Percentiles rank a stretch among this genome's conserved stretches.
Evolutionary conservation across 306 rosid species (phyloP).

Genomic region (Acacia acuminata): DNA sequence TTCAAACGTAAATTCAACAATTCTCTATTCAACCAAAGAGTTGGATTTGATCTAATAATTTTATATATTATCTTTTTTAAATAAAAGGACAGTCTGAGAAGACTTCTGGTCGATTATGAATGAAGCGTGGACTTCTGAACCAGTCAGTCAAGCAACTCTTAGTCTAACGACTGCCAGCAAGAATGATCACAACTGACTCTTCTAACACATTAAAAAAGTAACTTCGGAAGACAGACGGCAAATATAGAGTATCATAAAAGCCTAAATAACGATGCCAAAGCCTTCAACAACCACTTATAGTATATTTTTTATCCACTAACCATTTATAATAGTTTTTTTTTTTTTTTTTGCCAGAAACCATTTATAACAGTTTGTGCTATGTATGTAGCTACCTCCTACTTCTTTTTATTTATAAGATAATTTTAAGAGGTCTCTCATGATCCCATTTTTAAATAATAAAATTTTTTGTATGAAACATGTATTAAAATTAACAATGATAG

Average conservation of each 20-base stretch:
- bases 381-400: too few species aligned
- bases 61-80: too few species aligned
- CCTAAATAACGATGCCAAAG: not conserved
- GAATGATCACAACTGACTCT: not conserved
- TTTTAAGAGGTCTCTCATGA: too few species aligned
- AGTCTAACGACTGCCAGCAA: not conserved
- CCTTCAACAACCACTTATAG: not conserved
- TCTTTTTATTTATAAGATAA: too few species aligned
- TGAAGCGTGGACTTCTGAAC: not conserved
- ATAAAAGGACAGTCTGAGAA: too few species aligned
- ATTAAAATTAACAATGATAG: too few species aligned
- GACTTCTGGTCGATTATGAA: not conserved
- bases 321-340: too few species aligned
- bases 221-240: not conserved
- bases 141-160: not conserved
- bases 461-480: too few species aligned
- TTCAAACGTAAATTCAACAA: not conserved
- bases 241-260: not conserved
- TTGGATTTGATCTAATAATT: not conserved
- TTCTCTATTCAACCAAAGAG: not conserved
- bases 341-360: too few species aligned
- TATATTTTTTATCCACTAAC: too few species aligned
- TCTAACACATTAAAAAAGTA: not conserved
- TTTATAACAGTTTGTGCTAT: too few species aligned
- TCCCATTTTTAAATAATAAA: too few species aligned